Conservation (phyloP, 78 protist species). For the Tieghemostelium lacteum region DNA sequence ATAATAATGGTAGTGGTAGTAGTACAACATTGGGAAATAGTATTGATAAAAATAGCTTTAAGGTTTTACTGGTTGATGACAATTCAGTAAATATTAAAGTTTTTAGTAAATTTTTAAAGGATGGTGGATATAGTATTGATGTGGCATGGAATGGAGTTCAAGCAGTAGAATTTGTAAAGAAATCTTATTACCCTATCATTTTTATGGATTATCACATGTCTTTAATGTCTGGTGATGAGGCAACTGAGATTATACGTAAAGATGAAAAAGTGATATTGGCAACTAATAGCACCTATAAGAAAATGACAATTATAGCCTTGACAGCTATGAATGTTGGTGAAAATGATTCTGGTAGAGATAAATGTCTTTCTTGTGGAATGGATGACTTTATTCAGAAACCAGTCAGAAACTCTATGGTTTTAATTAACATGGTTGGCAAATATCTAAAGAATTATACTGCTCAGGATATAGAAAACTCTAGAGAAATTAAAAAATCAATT, state of each 20-base stretch:
- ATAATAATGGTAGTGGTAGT: no score
- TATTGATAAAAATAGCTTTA: neutral
- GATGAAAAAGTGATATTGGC: neutral
- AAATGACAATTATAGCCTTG: constrained; percentile 31
- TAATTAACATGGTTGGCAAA: constrained; percentile 2
- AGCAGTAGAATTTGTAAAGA: constrained; percentile 22
- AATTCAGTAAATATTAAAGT: constrained; percentile 19
- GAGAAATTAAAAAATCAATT: neutral
- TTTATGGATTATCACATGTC: constrained; percentile 76
- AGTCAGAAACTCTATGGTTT: constrained; percentile 3
- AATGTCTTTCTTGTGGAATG: constrained; percentile 56
- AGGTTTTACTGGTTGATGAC: constrained; percentile 39
- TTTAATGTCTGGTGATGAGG: constrained; percentile 28
- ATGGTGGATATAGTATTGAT: constrained; percentile 27
- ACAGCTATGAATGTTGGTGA: constrained; percentile 26
- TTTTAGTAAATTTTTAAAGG: constrained; percentile 24
- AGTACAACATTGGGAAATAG: neutral
- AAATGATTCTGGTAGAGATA: neutral
- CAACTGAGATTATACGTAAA: constrained; percentile 33
- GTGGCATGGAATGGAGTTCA: constrained; percentile 40
- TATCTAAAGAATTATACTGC: constrained; percentile 9
- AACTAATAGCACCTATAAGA: neutral
- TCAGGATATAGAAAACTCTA: constrained; percentile 1
- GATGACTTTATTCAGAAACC: constrained; percentile 58
- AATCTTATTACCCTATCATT: constrained; percentile 34